Base-by-base conservation (phyloP, 176 grass and related monocot species). In the Hordeum marinum region DNA sequence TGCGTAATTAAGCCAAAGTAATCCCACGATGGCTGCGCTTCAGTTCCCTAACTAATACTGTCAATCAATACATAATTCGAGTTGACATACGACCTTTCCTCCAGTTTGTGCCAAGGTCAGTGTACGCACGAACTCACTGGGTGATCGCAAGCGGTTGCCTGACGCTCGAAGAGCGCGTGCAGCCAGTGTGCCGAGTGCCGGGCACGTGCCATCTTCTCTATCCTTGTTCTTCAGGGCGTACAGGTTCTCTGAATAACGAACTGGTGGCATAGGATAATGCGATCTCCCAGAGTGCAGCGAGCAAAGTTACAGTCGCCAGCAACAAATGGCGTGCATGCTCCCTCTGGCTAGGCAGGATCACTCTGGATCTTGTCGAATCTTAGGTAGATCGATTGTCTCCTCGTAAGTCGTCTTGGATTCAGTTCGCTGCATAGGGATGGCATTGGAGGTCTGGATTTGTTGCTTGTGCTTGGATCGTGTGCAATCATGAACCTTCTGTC, bases 161-260 rank as follows among this genome's bases (percentile, higher is more conserved):
- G 82, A 41, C 54, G 78, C 82, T 80, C 72, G 66, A 69, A 63
- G 84, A 72, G 41, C 68, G 5, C 35, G 58, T 80, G 12, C 66
- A 4, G 25, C 21, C 66, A 2, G 25, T 75, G 45, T n/a, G 77
- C 42, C 29, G 24, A 18, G 69, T 3, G 79, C 40, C 35, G 31
- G 1, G 35, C 83, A 91, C 86, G 68, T 89, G 86, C 39, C 17
- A 9, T 69, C 63, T 24, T 60, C 52, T 50, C n/a, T n/a, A n/a
- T n/a, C n/a, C n/a, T n/a, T n/a, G n/a, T n/a, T 32, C 36, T 9
- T 34, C 42, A 54, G 71, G 35, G 80, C 48, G 83, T 48, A 21
- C 86, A 80, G 75, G 82, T 89, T 83, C 85, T 83, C 64, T 89
- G 84, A 88, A 80, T 60, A 87, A 84, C 54, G 65, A 80, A 79